Evolutionary conservation across 345 rosid species (phyloP), one percentile per base, ranked within the genome.

Genomic region (Cardamine resedifolia): DNA sequence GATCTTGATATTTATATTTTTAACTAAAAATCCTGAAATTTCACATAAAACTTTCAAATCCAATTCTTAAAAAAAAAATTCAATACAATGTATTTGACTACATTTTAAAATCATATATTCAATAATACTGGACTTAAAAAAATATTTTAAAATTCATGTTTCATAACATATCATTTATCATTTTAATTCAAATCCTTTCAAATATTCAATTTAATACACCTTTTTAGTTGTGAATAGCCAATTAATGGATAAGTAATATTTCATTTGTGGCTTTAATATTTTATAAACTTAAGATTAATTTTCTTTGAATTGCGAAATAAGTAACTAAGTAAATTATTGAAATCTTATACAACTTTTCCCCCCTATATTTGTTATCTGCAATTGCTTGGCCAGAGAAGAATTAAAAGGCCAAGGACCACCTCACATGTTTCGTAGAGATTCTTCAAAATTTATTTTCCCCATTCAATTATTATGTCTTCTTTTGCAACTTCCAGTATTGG

Each of bases 381-480:
- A 66, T 24, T 66, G 49, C 28, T 67, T 60, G 73, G 57, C 64
- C 39, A 31, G 43, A 75, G 47, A 50, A 38, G 38, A 70, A 47
- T 45, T 48, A 28, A 64, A 63, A 58, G 76, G 79, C 47, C 66
- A 70, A 70, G 62, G 70, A 59, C 73, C 74, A 69, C 74, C 33
- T 62, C 65, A 69, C 75, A 62, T 69, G 79, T 68, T 44, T 21
- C 26, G 39, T 3, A 59, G 23, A 55, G 43, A 44, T 51, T 53
- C 58, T 75, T 31, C 36, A 15, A 51, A 10, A 4, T 19, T 39
- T 61, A 0, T 31, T 52, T 51, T 21, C 14, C 68, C 49, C 73
- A 62, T 69, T 68, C 64, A 75, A 75, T 75, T 75, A 76, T 62
- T 76, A 51, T 74, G 64, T 69, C 66, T 56, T 69, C 79, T 74